These are phyloP conservation scores for Claviceps fusiformis DNA, from an alignment of 2,329 filamentous ascomycete genomes.

Conservation along the genomic window DNA sequence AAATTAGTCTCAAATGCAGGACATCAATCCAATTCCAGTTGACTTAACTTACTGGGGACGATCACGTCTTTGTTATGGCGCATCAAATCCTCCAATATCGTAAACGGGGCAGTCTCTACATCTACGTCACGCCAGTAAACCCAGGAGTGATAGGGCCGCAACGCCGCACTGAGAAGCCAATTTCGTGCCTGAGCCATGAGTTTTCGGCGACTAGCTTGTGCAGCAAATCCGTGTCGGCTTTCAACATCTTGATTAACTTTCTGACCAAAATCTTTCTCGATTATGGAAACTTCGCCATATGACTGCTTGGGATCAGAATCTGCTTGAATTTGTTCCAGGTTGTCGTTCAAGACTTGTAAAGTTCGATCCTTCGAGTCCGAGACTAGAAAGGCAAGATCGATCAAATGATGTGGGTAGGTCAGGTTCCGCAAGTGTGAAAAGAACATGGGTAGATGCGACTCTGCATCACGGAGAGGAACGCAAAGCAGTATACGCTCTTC, in stretches of 20 bases:
- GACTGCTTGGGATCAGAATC: conserved; percentile 66
- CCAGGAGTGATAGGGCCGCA: conserved; percentile 94
- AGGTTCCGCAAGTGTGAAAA: conserved; percentile 95
- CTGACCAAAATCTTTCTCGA: conserved; percentile 98
- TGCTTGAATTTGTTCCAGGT: conserved; percentile 66
- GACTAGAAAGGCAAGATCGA: conserved; percentile 91
- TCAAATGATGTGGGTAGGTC: conserved; percentile 91
- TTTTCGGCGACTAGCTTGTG: conserved; percentile 85
- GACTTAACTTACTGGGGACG: conserved; percentile 68
- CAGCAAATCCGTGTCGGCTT: conserved; percentile 91
- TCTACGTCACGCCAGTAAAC: conserved; percentile 99
- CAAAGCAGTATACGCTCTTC: conserved; percentile 93
- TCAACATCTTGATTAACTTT: conserved; percentile 97
- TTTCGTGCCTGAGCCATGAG: conserved; percentile 96
- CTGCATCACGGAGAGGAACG: conserved; percentile 84
- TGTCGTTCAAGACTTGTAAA: conserved; percentile 57
- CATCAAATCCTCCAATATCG: conserved; percentile 95
- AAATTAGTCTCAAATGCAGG: conserved; percentile 13
- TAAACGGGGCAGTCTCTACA: conserved; percentile 92
- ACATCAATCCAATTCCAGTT: not conserved
- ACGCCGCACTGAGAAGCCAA: conserved; percentile 85
- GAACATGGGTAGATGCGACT: conserved; percentile 91
- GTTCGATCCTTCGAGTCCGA: conserved; percentile 95
- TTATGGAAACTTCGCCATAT: conserved; percentile 92
- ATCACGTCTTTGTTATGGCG: conserved; percentile 98